Evolutionary conservation across 768 basidiomycete genomes (phyloP), one percentile per base, ranked within the genome.

Genomic region (Boletus pseudo-olivaceus): DNA sequence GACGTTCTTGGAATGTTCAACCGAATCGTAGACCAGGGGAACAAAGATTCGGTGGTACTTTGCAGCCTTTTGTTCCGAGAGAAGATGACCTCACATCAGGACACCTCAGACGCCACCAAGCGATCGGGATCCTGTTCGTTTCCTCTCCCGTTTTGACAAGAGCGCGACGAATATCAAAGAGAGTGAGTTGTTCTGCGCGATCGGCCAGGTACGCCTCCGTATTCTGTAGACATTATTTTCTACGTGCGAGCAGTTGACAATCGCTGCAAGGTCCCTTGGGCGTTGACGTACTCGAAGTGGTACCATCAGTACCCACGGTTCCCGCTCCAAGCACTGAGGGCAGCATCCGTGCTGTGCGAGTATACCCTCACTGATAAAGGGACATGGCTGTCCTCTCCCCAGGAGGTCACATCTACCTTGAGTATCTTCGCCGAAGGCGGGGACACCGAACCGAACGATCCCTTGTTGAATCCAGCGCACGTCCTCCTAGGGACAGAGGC

Each of bases 101-200:
- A 30, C 5, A 34, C 34, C 26, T 23, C 60, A 69, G 62, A 56
- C 48, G 56, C 76, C 58, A 58, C 72, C 30, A 55, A 67, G 19
- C 59, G 59, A 62, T 33, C 72, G 68, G 1, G 66, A 64, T 5
- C 63, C 78, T 5, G 75, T 75, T 14, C 77, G 79, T 32, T 82
- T 82, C 65, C 73, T 83, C 14, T 80, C 80, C 2, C 76, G 82
- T 4, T 83, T 72, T 54, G 82, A 84, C 57, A 83, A 82, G 58
- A 79, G 79, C 49, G 81, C 82, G 9, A 82, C 81, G 0, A 82
- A 83, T 60, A 81, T 83, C 64, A 83, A 81, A 54, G 80, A 82
- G 55, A 79, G 76, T 30, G 62, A 70, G 45, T 54, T 82, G 11
- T 83, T 81, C 52, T 70, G 73, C 38, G 68, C 63, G 10, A 80